These are phyloP conservation scores for Neonectria coccinea DNA, from an alignment of 2,329 filamentous ascomycete genomes.

Conservation along the genomic window DNA sequence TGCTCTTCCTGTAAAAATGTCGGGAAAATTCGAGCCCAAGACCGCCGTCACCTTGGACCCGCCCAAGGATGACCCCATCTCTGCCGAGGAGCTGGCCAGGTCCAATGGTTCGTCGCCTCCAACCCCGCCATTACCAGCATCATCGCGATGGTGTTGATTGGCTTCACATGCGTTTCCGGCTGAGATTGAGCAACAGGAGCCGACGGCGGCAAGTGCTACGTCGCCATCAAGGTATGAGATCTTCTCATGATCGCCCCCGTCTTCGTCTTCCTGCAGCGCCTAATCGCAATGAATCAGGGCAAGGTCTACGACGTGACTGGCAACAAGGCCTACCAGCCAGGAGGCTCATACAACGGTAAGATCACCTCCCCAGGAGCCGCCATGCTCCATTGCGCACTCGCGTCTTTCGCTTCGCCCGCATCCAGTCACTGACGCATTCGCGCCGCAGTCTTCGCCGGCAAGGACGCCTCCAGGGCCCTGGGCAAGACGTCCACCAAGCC, in stretches of 20 bases:
- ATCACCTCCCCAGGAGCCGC: slow-evolving; percentile 27
- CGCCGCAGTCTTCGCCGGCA: slow-evolving; percentile 86
- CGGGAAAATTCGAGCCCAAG: slow-evolving; percentile 82
- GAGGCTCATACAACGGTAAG: slow-evolving; percentile 87
- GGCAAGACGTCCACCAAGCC: slow-evolving; percentile 86
- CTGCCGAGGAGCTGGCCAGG: slow-evolving; percentile 80
- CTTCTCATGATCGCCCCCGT: neutral
- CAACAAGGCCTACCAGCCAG: slow-evolving; percentile 86
- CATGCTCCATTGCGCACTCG: neutral
- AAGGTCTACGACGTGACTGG: slow-evolving; percentile 94
- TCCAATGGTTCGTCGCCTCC: slow-evolving; percentile 77
- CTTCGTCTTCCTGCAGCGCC: slow-evolving; percentile 16
- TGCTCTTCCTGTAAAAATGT: slow-evolving; percentile 54
- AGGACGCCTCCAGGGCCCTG: slow-evolving; percentile 93
- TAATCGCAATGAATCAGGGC: slow-evolving; percentile 66
- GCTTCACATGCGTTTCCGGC: slow-evolving; percentile 9
- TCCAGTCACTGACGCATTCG: slow-evolving; percentile 24
- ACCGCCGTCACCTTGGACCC: slow-evolving; percentile 78
- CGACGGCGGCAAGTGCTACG: slow-evolving; percentile 73
- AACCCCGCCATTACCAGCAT: slow-evolving; percentile 11
- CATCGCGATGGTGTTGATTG: neutral
- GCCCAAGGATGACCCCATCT: slow-evolving; percentile 89
- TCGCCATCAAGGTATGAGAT: slow-evolving; percentile 73
- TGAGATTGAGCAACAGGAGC: slow-evolving; percentile 61
- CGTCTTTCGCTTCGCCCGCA: neutral